Conservation (phyloP, 805 yeast species). For the Komagataella ulmi region DNA sequence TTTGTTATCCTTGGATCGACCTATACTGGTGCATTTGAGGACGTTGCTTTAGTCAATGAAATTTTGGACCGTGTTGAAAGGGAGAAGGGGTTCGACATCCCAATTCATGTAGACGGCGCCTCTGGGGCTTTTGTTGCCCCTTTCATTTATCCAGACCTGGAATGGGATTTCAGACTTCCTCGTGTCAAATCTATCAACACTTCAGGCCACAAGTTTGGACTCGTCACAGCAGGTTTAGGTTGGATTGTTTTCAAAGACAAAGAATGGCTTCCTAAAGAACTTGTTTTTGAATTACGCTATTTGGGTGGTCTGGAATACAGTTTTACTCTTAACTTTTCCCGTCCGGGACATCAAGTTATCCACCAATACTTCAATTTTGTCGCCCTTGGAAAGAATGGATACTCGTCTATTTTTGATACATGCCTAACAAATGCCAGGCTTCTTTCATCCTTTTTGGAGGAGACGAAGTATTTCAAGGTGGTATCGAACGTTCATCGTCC, state of each 20-base stretch:
- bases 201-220: constrained; percentile 88
- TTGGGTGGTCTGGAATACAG: constrained; percentile 85
- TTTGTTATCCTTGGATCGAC: constrained; percentile 86
- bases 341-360: constrained; percentile 86
- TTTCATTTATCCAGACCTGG: constrained; percentile 57
- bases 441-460: constrained; percentile 46
- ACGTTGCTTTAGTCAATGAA: constrained; percentile 46
- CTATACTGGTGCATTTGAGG: constrained; percentile 86
- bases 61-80: constrained; percentile 58
- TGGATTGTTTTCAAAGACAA: constrained; percentile 79
- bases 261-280: constrained; percentile 48
- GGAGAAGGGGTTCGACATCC: constrained; percentile 53
- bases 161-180: constrained; percentile 73
- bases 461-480: constrained; percentile 54
- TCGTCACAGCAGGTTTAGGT: constrained; percentile 84
- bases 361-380: constrained; percentile 79
- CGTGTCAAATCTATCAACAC: constrained; percentile 80
- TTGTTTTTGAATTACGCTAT: constrained; percentile 69
- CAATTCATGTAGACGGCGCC: constrained; percentile 92
- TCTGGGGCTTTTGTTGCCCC: constrained; percentile 88
- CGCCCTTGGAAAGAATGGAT: constrained; percentile 64
- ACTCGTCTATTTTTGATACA: constrained; percentile 40
- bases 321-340: constrained; percentile 75
- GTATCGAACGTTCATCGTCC: constrained; percentile 69
- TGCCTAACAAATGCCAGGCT: constrained; percentile 66